Conservation (phyloP, 2,329 filamentous ascomycete genomes). For the Cladophialophora immunda region DNA sequence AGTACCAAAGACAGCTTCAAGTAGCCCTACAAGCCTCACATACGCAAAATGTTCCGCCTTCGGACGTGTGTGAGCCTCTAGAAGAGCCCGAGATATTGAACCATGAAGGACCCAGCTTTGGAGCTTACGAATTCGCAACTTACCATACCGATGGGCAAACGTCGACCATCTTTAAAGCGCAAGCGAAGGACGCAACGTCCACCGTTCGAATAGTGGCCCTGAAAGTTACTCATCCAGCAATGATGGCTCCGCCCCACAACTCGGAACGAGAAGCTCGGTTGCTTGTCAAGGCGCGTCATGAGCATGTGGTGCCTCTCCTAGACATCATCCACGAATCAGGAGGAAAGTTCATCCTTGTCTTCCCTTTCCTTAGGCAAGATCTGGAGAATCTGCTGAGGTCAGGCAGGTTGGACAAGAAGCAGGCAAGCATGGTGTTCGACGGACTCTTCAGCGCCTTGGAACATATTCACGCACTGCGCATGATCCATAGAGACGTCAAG, state of each 20-base stretch:
- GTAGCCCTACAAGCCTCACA: conserved; percentile 49
- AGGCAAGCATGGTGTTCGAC: conserved; percentile 62
- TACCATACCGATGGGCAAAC: conserved; percentile 75
- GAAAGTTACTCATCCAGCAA: conserved; percentile 82
- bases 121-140: conserved; percentile 64
- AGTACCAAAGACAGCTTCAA: conserved; percentile 59
- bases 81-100: conserved; percentile 41
- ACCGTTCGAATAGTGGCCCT: conserved; percentile 69
- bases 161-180: conserved; percentile 80
- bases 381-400: conserved; percentile 70
- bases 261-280: conserved; percentile 81
- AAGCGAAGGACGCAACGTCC: conserved; percentile 46
- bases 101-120: conserved; percentile 55
- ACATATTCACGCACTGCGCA: conserved; percentile 75
- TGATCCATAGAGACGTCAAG: conserved; percentile 94
- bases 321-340: conserved; percentile 75
- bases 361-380: conserved; percentile 82
- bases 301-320: conserved; percentile 71
- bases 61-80: conserved; percentile 33
- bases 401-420: conserved; percentile 43
- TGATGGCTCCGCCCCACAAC: conserved; percentile 81
- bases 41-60: conserved; percentile 42
- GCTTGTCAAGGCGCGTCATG: conserved; percentile 61
- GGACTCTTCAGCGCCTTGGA: conserved; percentile 76
- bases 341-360: conserved; percentile 78